Base-by-base conservation (phyloP, 352 stramenopile species). In the Phytophthora quininea region DNA sequence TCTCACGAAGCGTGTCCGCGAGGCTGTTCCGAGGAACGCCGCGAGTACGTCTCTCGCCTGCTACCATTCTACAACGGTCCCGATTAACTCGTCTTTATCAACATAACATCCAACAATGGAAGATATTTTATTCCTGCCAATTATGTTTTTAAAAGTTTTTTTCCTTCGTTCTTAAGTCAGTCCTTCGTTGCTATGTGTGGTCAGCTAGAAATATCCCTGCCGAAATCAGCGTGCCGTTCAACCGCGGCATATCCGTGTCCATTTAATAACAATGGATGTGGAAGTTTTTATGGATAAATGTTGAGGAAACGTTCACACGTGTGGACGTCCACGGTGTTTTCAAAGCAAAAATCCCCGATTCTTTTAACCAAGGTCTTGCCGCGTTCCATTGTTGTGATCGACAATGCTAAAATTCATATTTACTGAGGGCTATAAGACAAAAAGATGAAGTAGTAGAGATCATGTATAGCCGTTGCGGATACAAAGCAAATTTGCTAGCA, bases 271-370 rank as follows among this genome's bases (percentile, higher is more conserved):
- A 11, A 65, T 65, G 29, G 64, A 70, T 12, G 55, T 55, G 1
- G 10, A 57, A 4, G 53, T 30, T 3, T 71, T 65, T 50, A 1
- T 72, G 53, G 58, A 53, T 47, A 24, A 61, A 30, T 12, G 35
- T 58, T 3, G 54, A 58, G 3, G 55, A 29, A 0, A 72, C 63
- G 3, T 72, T 76, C 29, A 97, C 88, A 62, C 93, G 96, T 67
- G 83, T 87, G 54, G 75, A 88, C 3, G 88, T 98, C 27, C 93
- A 97, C 61, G 60, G 85, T 32, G 76, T 85, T 19, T 98, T 98
- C 60, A 77, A 53, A 10, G 43, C 35, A 7, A 54, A 82, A 43
- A 73, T 69, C 42, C 90, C 64, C 1, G 58, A 98, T 60, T 97
- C 84, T 81, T 96, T 98, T 72, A 93, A 97, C 62, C 80, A 97